phyloP scores from a whole-genome alignment of 129 eudicot species.

The Flaveria linearis region DNA sequence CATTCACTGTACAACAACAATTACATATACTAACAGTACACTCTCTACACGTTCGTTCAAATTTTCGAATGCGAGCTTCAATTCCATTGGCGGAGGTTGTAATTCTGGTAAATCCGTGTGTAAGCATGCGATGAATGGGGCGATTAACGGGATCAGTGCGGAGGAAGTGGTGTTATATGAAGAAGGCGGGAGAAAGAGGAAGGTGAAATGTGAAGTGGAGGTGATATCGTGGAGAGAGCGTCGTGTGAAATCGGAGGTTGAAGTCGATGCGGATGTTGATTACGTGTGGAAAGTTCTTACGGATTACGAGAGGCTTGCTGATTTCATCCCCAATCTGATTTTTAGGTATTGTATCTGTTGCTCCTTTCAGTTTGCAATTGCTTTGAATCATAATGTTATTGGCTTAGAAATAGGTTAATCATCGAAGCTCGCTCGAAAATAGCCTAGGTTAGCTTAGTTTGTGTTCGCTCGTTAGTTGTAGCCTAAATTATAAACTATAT shows the following conservation, averaged over 20 bases:
- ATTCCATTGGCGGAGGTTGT: background rate
- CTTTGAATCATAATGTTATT: background rate
- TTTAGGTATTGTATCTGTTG: constrained; percentile 47
- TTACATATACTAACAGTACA: background rate
- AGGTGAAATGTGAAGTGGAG: constrained; percentile 80
- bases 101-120: background rate
- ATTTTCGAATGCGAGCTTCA: background rate
- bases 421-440: too few relatives aligned
- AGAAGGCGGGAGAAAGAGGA: constrained; percentile 50
- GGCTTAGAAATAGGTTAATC: background rate
- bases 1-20: constrained; percentile 2
- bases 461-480: too few relatives aligned
- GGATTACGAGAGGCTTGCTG: constrained; percentile 94
- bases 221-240: constrained; percentile 92
- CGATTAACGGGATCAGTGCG: constrained; percentile 27
- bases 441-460: background rate
- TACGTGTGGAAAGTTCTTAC: constrained; percentile 90
- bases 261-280: constrained; percentile 72
- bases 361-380: background rate
- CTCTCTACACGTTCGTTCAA: background rate
- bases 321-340: constrained; percentile 90
- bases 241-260: constrained; percentile 59
- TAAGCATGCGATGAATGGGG: constrained; percentile 17
- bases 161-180: constrained; percentile 40
- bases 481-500: too few relatives aligned